These are phyloP conservation scores for Beauveria sp. DNA, from an alignment of 2,329 filamentous ascomycete genomes.

Conservation along the genomic window DNA sequence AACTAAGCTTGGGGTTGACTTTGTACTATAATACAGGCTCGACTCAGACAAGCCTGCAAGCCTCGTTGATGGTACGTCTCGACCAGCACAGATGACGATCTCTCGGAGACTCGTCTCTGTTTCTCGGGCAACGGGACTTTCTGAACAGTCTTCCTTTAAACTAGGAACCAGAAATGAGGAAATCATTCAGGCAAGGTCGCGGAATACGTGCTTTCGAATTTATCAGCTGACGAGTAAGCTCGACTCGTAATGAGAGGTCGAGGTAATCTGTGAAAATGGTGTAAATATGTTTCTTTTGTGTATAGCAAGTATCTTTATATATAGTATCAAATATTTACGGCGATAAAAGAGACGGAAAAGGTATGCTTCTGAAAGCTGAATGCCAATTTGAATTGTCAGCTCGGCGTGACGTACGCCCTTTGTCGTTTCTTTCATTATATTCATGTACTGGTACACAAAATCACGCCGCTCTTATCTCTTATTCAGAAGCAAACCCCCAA, in stretches of 20 bases:
- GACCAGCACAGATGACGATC: too few species aligned
- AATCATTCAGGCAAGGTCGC: too few species aligned
- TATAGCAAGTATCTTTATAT: neutral
- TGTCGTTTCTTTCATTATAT: neutral
- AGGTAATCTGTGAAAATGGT: neutral
- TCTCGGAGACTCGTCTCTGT: too few species aligned
- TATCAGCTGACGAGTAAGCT: neutral
- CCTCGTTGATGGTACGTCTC: too few species aligned
- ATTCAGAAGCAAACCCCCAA: conserved; percentile 40
- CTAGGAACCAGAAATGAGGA: too few species aligned
- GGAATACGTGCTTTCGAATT: too few species aligned
- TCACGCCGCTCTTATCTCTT: neutral
- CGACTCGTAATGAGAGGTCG: too few species aligned
- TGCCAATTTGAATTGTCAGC: neutral
- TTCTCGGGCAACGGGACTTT: too few species aligned
- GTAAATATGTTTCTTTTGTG: neutral
- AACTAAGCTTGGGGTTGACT: too few species aligned
- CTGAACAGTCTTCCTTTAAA: too few species aligned
- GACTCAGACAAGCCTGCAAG: too few species aligned
- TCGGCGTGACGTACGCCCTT: neutral
- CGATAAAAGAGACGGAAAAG: neutral
- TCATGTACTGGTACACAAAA: neutral
- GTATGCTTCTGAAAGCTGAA: neutral
- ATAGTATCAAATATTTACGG: neutral
- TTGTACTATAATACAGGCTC: too few species aligned